Evolutionary conservation across 2,329 filamentous ascomycete species (phyloP).

Genomic region (Aspergillus sp.): DNA sequence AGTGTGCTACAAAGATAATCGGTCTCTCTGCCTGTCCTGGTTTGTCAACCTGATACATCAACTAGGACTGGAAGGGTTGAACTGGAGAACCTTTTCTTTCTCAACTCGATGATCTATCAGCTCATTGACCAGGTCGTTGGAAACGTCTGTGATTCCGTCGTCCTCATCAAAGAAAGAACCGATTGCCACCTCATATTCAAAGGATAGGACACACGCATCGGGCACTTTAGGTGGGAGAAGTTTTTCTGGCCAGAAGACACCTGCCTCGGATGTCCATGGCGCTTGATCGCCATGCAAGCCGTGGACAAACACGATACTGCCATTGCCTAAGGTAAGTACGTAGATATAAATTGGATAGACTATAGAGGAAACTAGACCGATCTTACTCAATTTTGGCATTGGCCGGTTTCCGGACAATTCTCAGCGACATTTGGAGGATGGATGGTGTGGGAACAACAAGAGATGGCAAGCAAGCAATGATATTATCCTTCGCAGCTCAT

Average conservation of each 20-base stretch:
- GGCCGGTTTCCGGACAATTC: too few relatives aligned
- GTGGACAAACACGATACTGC: slow-evolving; percentile 13
- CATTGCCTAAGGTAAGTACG: not conserved
- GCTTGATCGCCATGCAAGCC: slow-evolving; percentile 5
- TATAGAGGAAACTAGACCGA: too few relatives aligned
- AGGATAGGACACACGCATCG: slow-evolving; percentile 8
- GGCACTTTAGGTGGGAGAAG: slow-evolving; percentile 1
- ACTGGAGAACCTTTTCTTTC: not conserved
- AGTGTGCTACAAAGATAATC: slow-evolving; percentile 11
- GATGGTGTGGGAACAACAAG: too few relatives aligned
- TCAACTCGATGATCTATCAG: slow-evolving; percentile 2
- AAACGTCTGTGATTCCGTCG: not conserved
- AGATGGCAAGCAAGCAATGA: too few relatives aligned
- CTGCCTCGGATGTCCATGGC: slow-evolving; percentile 3
- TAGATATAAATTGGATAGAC: too few relatives aligned
- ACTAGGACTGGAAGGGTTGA: not conserved
- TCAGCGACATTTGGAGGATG: too few relatives aligned
- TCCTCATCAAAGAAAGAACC: slow-evolving; percentile 6
- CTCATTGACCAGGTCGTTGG: slow-evolving; percentile 6
- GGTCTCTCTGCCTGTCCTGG: slow-evolving; percentile 3
- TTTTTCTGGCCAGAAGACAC: slow-evolving; percentile 11
- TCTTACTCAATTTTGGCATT: too few relatives aligned
- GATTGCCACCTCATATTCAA: slow-evolving; percentile 1
- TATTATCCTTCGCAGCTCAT: too few relatives aligned
- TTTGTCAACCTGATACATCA: not conserved